Evolutionary conservation across 306 rosid species (phyloP).

Genomic region (Luffa aegyptiaca): DNA sequence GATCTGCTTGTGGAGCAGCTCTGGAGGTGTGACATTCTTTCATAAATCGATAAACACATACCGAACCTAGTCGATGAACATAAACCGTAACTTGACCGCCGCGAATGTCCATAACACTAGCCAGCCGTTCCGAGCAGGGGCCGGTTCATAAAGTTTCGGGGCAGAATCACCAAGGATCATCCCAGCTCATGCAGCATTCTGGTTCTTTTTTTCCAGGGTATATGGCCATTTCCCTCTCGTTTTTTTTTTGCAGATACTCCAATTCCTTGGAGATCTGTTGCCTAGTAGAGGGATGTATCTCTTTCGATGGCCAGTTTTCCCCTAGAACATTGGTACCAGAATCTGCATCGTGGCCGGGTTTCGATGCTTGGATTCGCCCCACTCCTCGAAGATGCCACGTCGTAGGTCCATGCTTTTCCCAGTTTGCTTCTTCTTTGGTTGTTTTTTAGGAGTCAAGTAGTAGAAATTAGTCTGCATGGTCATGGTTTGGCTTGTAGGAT

Average conservation of each 20-base stretch:
- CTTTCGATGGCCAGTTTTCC: slow-evolving; percentile 39
- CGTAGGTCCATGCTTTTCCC: slow-evolving; percentile 1
- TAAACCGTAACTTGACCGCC: neutral
- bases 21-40: slow-evolving; percentile 77
- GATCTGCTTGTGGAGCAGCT: slow-evolving; percentile 45
- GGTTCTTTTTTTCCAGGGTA: slow-evolving; percentile 53
- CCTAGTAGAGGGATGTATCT: slow-evolving; percentile 21
- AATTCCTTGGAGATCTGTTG: slow-evolving; percentile 38
- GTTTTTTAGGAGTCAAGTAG: slow-evolving; percentile 39
- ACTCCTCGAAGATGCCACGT: neutral
- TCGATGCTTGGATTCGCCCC: neutral
- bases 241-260: slow-evolving; percentile 66
- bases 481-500: slow-evolving; percentile 41
- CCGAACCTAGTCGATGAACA: slow-evolving; percentile 3
- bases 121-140: slow-evolving; percentile 30
- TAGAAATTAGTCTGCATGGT: slow-evolving; percentile 26
- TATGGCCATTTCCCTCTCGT: slow-evolving; percentile 28
- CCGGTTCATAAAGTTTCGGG: slow-evolving; percentile 50
- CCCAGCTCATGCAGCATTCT: slow-evolving; percentile 37
- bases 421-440: slow-evolving; percentile 26
- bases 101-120: slow-evolving; percentile 7
- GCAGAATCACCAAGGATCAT: slow-evolving; percentile 57
- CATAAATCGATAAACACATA: slow-evolving; percentile 18
- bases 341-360: slow-evolving; percentile 22
- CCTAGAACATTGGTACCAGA: slow-evolving; percentile 40